Conservation (phyloP, 495 filamentous ascomycete genomes). For the Pseudoneurospora amorphoporcata region DNA sequence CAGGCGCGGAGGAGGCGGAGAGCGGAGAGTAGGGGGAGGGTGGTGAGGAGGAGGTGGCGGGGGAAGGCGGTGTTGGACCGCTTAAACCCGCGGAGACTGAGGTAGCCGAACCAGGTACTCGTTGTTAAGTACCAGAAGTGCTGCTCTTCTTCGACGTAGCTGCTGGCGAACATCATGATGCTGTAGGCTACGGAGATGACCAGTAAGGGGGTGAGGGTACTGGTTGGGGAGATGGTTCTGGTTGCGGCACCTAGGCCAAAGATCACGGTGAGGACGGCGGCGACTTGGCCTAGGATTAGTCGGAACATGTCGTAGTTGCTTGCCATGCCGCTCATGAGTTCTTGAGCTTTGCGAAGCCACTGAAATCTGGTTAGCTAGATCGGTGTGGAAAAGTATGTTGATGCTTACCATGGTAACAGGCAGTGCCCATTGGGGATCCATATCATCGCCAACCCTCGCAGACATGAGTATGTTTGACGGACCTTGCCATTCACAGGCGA, state of each 20-base stretch:
- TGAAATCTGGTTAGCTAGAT: constrained; percentile 19
- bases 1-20: constrained; percentile 63
- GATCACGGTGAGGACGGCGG: constrained; percentile 16
- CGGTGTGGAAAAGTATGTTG: background rate
- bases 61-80: constrained; percentile 6
- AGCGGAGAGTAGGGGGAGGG: constrained; percentile 27
- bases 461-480: constrained; percentile 18
- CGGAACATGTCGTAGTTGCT: constrained; percentile 73
- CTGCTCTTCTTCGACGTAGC: constrained; percentile 96
- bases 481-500: constrained; percentile 57
- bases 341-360: constrained; percentile 63
- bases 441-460: background rate
- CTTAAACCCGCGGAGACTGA: constrained; percentile 44
- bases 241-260: constrained; percentile 12
- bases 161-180: constrained; percentile 93
- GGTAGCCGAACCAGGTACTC: constrained; percentile 61
- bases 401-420: constrained; percentile 21
- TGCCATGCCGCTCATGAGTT: constrained; percentile 70
- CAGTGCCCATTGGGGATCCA: constrained; percentile 15
- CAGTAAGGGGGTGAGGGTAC: background rate
- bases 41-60: constrained; percentile 4
- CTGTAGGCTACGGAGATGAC: constrained; percentile 51
- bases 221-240: background rate
- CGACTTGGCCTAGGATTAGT: constrained; percentile 23
- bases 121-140: constrained; percentile 95